phyloP scores from a whole-genome alignment of 1,139 yeast species.

The Taphrina wiesneri region DNA sequence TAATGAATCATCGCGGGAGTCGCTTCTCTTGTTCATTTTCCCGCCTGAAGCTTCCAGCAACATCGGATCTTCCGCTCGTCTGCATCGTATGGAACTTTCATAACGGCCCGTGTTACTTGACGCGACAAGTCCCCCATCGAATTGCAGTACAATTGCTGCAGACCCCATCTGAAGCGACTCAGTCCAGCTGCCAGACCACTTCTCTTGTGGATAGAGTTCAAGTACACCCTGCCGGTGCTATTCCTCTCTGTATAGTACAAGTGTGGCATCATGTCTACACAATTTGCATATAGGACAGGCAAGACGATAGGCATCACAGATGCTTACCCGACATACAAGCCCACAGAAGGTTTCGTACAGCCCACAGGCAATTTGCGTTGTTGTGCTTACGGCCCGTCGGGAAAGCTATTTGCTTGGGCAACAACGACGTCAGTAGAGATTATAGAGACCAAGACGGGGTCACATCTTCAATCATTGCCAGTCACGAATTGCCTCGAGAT shows the following conservation, averaged over 20 bases:
- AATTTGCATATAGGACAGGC: constrained; percentile 58
- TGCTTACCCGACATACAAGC: constrained; percentile 52
- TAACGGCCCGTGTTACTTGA: neutral
- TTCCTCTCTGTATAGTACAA: too few species aligned
- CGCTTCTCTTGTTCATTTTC: neutral
- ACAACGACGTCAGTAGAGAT: constrained; percentile 56
- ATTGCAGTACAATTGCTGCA: neutral
- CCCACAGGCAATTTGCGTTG: constrained; percentile 40
- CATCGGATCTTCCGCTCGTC: neutral
- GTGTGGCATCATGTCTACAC: constrained; percentile 24
- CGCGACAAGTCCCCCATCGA: neutral
- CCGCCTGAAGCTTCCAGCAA: neutral
- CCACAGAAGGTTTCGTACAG: constrained; percentile 41
- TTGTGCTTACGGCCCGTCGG: constrained; percentile 53
- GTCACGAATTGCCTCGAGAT: constrained; percentile 72
- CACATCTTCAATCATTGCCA: constrained; percentile 51
- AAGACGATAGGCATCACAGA: constrained; percentile 61
- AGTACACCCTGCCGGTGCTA: too few species aligned
- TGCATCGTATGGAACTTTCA: neutral
- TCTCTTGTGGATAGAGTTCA: neutral
- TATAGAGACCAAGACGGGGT: constrained; percentile 58
- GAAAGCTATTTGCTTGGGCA: constrained; percentile 54
- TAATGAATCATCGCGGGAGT: constrained; percentile 1
- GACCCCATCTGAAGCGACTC: neutral
- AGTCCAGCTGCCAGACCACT: neutral